Evolutionary conservation across 2,329 filamentous ascomycete genomes (phyloP).

Genomic region (Botryotinia calthae): DNA sequence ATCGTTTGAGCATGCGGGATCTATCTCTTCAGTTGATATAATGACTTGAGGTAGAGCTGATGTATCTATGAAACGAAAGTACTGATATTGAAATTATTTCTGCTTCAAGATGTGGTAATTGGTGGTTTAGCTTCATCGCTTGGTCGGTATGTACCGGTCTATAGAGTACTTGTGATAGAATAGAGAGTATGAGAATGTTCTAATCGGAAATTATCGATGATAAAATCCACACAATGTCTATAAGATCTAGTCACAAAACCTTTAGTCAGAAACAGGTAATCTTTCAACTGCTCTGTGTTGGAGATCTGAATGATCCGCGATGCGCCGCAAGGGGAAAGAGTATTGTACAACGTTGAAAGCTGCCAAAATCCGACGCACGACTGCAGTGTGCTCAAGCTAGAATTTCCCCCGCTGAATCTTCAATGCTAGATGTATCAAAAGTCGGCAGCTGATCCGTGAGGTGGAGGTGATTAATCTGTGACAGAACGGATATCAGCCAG

Average conservation of each 20-base stretch:
- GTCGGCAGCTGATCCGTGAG: conserved; percentile 38
- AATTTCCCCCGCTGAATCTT: conserved; percentile 30
- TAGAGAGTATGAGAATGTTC: background rate
- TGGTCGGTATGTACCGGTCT: conserved; percentile 5
- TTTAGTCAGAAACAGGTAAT: conserved; percentile 4
- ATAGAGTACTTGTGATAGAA: background rate
- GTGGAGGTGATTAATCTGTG: conserved; percentile 31
- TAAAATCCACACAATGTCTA: conserved; percentile 1
- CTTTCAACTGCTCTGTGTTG: conserved; percentile 7
- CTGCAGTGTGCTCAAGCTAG: conserved; percentile 27
- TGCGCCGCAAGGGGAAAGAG: conserved; percentile 30
- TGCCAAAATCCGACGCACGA: conserved; percentile 37
- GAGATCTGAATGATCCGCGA: conserved; percentile 29
- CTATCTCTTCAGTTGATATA: conserved; percentile 26
- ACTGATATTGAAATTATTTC: background rate
- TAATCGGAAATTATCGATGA: background rate
- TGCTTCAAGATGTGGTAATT: conserved; percentile 7
- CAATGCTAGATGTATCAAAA: conserved; percentile 30
- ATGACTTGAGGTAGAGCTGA: background rate
- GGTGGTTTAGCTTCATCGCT: conserved; percentile 12
- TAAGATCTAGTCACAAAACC: background rate
- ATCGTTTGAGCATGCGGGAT: conserved; percentile 41
- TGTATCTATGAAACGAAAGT: conserved; percentile 1
- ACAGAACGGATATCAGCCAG: conserved; percentile 35
- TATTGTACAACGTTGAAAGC: conserved; percentile 32